Evolutionary conservation across 2,329 filamentous ascomycete genomes (phyloP), one percentile per base, ranked within the genome.

Genomic region (Xylaria sp.): DNA sequence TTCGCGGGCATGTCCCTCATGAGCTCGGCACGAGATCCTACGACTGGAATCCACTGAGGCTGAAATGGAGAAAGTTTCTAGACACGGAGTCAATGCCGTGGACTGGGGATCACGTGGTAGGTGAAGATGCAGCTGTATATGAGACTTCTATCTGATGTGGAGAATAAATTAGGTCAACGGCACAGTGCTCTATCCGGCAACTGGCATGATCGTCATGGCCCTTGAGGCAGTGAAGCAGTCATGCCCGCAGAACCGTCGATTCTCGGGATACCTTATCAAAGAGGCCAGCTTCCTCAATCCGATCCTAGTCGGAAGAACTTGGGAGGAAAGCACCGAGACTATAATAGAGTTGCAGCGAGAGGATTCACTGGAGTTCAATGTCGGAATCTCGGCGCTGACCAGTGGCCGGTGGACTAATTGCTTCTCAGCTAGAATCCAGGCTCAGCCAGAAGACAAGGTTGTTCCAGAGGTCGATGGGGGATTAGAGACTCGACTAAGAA

Each of bases 1-100:
- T 47, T 3, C 53, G 53, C 11, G 49, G 21, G 1, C 12, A 15
- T 4, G 46, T 19, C 4, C 31, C 46, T 1, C 11, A 2, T 3
- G 2, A 9, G 1, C 14, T 50, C 2, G 46, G 46, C 15, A 1
- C 17, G 2, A 14, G 46, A 2, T 1, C 11, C 2, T 5, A 2
- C 3, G 51, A 54, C n/a, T 43, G 51, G 51, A 54, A 54, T 43
- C 23, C 51, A 23, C 38, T 54, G 2, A 15, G 19, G n/a, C 51
- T 37, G 4, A 4, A 11, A 3, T 54, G 51, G 51, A 14, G 54
- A 1, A 14, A 12, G 17, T 7, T 49, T 4, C 11, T 57, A 15
- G 21, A n/a, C 21, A 8, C 42, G 2, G 35, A 57, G 4, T 14
- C 28, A 19, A 19, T 12, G 4, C 21, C 54, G 2, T 57, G 54